These are phyloP conservation scores for Glonium stellatum DNA, from an alignment of 495 filamentous ascomycete species.

Conservation along the genomic window DNA sequence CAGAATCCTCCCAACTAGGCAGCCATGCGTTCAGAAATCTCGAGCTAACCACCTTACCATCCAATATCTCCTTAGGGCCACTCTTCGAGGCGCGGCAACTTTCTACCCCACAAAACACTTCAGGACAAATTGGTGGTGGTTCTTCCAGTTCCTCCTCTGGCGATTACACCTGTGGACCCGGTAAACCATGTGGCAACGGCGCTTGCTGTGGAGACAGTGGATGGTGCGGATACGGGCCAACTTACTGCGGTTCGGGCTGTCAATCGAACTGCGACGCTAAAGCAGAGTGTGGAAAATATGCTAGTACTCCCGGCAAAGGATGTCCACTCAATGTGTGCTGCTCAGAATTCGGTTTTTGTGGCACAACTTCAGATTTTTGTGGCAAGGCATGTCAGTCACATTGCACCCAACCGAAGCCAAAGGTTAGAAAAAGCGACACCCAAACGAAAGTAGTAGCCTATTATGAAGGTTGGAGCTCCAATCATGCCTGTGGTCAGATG, in stretches of 20 bases:
- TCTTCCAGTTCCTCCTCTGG: too few species aligned
- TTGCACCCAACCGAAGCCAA: conserved; percentile 6
- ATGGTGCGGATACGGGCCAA: background rate
- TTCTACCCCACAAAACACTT: too few species aligned
- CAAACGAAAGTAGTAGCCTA: conserved; percentile 22
- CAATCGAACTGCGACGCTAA: background rate
- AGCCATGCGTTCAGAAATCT: too few species aligned
- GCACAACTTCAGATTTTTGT: conserved; percentile 45
- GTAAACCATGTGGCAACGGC: background rate
- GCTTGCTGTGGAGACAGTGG: background rate
- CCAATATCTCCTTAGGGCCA: too few species aligned
- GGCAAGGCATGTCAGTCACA: conserved; percentile 31
- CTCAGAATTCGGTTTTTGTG: conserved; percentile 24
- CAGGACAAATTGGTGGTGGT: too few species aligned
- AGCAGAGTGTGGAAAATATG: background rate
- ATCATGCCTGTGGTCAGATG: conserved; percentile 11
- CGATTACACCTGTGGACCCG: background rate
- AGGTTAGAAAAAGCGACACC: background rate
- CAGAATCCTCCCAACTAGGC: too few species aligned
- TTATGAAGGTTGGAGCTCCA: conserved; percentile 25
- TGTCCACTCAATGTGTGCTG: conserved; percentile 27
- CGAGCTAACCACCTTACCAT: too few species aligned
- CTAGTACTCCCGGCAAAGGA: conserved; percentile 10
- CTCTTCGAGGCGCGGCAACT: too few species aligned
- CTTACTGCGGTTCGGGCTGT: background rate